A percentile compares a stretch with the other conserved stretches of the same genome.
phyloP scores from a whole-genome alignment of 1,139 yeast species.

The Saccharomyces uvarum region DNA sequence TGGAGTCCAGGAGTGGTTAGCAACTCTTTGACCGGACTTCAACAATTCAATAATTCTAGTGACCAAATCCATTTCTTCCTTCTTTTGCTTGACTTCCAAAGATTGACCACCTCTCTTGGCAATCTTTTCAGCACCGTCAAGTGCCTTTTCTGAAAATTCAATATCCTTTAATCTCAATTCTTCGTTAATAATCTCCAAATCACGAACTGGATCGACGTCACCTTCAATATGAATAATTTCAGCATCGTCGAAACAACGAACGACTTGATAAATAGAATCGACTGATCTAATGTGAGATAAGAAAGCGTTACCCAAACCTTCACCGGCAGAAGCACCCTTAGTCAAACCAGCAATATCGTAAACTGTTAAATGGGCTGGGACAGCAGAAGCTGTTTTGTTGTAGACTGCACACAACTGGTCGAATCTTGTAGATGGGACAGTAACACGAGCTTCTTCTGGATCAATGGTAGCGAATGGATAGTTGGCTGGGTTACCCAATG shows the following conservation, averaged over 20 bases:
- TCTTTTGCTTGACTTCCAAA: conserved; percentile 87
- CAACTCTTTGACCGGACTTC: conserved; percentile 82
- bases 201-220: conserved; percentile 93
- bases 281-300: conserved; percentile 96
- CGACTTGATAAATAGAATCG: conserved; percentile 96
- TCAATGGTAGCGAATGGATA: conserved; percentile 98
- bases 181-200: conserved; percentile 82
- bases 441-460: conserved; percentile 97
- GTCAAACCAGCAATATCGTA: conserved; percentile 98
- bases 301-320: conserved; percentile 97
- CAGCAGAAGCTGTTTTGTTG: conserved; percentile 71
- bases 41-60: conserved; percentile 66
- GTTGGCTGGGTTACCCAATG: conserved; percentile 96
- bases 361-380: conserved; percentile 89
- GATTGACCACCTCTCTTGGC: conserved; percentile 94
- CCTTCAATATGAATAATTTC: conserved; percentile 97
- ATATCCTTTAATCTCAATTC: conserved; percentile 95
- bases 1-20: conserved; percentile 80
- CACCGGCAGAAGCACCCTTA: conserved; percentile 96
- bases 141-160: conserved; percentile 85
- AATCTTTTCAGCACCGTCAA: conserved; percentile 79
- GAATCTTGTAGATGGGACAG: conserved; percentile 89
- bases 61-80: conserved; percentile 82
- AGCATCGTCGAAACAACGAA: conserved; percentile 95
- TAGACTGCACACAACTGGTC: conserved; percentile 65